Base-by-base conservation (phyloP, 2,329 filamentous ascomycete species). In the Xylariales sp. region DNA sequence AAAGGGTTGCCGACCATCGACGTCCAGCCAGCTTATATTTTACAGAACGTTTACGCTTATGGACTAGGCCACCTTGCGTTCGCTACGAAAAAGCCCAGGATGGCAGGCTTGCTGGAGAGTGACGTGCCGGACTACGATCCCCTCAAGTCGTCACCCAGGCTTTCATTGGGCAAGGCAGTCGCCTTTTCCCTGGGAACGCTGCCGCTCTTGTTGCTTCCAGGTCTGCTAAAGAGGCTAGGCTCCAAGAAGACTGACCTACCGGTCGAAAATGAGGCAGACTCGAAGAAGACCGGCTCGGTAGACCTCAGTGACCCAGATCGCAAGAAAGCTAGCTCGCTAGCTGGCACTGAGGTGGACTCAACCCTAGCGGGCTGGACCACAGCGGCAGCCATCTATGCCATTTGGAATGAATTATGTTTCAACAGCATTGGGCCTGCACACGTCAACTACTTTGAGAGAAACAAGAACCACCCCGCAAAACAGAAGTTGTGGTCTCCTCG, bases 41-140 rank as follows among this genome's bases (percentile, higher is more conserved):
- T 43, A 4, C 52, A 54, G 38, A 52, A 54, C 31, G 33, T 53
- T 10, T 46, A 48, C 31, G 46, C 51, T 4, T 54, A 54, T 32
- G 27, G 22, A 4, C 44, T 51, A 3, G 52, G 52, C 3, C 31
- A 46, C n/a, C n/a, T 46, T 2, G 42, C 42, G 14, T 35, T 29
- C 29, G 16, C 4, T 19, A 5, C 19, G 22, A 18, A 32, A 20
- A 36, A 46, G 6, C 16, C 27, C 15, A 12, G 15, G 10, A 42
- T 45, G 18, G 18, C 22, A 16, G 25, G 38, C 11, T 32, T 32
- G 5, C 31, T 39, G 5, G 37, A 39, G 27, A 5, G 33, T 4
- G 12, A 19, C 33, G 18, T 35, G 10, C n/a, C n/a, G 2, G 33
- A 35, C 14, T 35, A 31, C 36, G 10, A 11, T 7, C 25, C 36